These are phyloP conservation scores for Paraglomus occultum DNA, from an alignment of 192 early-diverging fungal species.

Conservation along the genomic window DNA sequence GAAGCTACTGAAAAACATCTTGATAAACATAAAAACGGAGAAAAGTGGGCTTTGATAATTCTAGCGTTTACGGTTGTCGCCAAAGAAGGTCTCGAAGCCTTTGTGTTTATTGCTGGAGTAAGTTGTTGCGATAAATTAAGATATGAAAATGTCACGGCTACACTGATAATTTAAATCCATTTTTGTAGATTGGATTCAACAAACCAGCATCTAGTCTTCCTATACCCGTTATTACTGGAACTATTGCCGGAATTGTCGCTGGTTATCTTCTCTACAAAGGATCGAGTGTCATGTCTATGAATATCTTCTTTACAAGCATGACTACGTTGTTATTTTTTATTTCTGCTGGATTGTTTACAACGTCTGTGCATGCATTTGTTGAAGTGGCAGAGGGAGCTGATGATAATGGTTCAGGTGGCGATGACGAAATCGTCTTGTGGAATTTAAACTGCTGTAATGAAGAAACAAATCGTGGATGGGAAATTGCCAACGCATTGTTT, in stretches of 20 bases:
- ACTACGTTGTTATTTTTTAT: slow-evolving; percentile 75
- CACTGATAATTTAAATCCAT: neutral
- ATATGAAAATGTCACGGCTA: neutral
- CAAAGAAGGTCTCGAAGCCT: slow-evolving; percentile 85
- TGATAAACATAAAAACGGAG: slow-evolving; percentile 32
- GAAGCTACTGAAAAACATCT: slow-evolving; percentile 40
- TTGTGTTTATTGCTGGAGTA: slow-evolving; percentile 86
- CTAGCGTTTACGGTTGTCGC: slow-evolving; percentile 83
- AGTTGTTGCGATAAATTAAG: slow-evolving; percentile 34
- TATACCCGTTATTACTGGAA: slow-evolving; percentile 69
- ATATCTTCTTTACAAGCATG: slow-evolving; percentile 74
- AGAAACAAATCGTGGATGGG: slow-evolving; percentile 56
- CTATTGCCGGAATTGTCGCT: slow-evolving; percentile 59
- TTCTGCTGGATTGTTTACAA: slow-evolving; percentile 75
- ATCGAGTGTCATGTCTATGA: slow-evolving; percentile 62
- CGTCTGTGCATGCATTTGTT: slow-evolving; percentile 60
- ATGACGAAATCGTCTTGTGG: slow-evolving; percentile 57
- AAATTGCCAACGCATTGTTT: slow-evolving; percentile 68
- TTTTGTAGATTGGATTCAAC: slow-evolving; percentile 51
- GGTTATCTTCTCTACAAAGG: slow-evolving; percentile 73
- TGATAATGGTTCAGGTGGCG: slow-evolving; percentile 47
- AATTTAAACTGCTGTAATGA: slow-evolving; percentile 64
- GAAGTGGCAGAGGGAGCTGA: slow-evolving; percentile 56
- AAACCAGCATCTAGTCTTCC: slow-evolving; percentile 66
- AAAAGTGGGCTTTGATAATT: slow-evolving; percentile 70